These are phyloP conservation scores for Stagonosporopsis rhizophila DNA, from an alignment of 2,329 filamentous ascomycete genomes.

Conservation along the genomic window DNA sequence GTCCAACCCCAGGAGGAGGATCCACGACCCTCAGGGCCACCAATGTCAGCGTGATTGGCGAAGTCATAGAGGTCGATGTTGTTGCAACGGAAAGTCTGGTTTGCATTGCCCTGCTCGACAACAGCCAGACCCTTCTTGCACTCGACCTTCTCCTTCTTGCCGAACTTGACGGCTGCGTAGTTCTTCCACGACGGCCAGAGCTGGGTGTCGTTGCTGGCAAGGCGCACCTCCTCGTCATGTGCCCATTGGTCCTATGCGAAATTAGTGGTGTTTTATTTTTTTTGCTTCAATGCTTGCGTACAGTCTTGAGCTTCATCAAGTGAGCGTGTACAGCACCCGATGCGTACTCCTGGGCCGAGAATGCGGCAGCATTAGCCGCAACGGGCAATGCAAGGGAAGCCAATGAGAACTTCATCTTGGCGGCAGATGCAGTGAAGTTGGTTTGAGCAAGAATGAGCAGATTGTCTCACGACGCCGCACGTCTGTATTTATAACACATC, in stretches of 20 bases:
- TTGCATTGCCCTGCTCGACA: constrained; percentile 31
- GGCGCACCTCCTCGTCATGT: constrained; percentile 23
- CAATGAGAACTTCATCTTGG: constrained; percentile 37
- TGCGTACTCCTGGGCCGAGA: constrained; percentile 32
- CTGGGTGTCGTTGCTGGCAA: constrained; percentile 15
- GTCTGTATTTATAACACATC: constrained; percentile 28
- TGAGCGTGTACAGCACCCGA: constrained; percentile 34
- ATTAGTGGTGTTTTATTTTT: neutral
- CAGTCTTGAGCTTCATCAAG: constrained; percentile 37
- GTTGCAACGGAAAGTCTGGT: constrained; percentile 37
- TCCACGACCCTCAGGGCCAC: constrained; percentile 52
- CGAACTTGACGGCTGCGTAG: constrained; percentile 19
- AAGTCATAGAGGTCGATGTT: constrained; percentile 64
- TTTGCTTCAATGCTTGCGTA: constrained; percentile 1
- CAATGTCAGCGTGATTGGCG: constrained; percentile 61
- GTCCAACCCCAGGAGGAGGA: constrained; percentile 62
- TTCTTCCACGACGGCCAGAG: constrained; percentile 32
- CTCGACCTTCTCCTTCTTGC: constrained; percentile 28
- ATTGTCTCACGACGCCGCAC: constrained; percentile 12
- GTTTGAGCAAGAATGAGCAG: constrained; percentile 36
- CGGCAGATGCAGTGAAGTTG: constrained; percentile 18
- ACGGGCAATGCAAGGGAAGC: constrained; percentile 31
- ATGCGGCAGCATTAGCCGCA: constrained; percentile 31
- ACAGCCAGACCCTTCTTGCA: constrained; percentile 35
- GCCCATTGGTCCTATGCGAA: constrained; percentile 30